These are phyloP conservation scores for Pseudocercospora vitis DNA, from an alignment of 2,329 filamentous ascomycete genomes.

Conservation along the genomic window DNA sequence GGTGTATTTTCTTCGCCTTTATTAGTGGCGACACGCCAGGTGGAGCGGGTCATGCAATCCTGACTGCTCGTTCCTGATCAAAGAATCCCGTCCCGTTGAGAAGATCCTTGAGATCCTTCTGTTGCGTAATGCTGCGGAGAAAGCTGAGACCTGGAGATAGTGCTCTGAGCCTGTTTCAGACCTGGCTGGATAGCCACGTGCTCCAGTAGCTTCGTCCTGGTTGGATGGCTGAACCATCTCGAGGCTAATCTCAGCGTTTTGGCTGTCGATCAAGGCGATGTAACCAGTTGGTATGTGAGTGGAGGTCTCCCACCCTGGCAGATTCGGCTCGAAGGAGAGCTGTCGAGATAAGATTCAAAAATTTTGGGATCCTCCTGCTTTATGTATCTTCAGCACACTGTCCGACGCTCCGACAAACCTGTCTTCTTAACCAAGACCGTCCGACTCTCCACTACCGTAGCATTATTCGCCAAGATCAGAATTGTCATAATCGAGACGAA, in stretches of 20 bases:
- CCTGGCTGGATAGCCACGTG: neutral
- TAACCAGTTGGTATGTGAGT: slow-evolving; percentile 4
- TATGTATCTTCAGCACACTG: neutral
- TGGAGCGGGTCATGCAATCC: neutral
- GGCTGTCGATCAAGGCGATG: slow-evolving; percentile 4
- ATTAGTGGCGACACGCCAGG: slow-evolving; percentile 3
- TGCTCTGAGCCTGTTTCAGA: neutral
- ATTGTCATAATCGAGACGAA: neutral
- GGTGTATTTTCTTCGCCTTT: neutral
- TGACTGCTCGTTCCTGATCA: neutral
- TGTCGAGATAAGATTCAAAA: slow-evolving; percentile 3
- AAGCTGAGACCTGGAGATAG: neutral
- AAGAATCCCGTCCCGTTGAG: slow-evolving; percentile 5
- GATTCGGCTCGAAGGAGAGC: slow-evolving; percentile 2
- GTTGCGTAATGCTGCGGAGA: neutral
- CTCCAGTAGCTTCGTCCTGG: slow-evolving; percentile 1
- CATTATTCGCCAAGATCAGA: neutral
- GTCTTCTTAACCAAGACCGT: neutral
- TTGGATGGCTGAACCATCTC: no score
- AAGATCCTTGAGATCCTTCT: neutral
- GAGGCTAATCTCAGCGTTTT: neutral
- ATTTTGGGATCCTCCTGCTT: neutral
- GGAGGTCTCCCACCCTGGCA: neutral
- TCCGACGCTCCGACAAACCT: neutral
- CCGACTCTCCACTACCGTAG: neutral